Evolutionary conservation across 768 basidiomycete species (phyloP).

Genomic region (Trametes coccinea): DNA sequence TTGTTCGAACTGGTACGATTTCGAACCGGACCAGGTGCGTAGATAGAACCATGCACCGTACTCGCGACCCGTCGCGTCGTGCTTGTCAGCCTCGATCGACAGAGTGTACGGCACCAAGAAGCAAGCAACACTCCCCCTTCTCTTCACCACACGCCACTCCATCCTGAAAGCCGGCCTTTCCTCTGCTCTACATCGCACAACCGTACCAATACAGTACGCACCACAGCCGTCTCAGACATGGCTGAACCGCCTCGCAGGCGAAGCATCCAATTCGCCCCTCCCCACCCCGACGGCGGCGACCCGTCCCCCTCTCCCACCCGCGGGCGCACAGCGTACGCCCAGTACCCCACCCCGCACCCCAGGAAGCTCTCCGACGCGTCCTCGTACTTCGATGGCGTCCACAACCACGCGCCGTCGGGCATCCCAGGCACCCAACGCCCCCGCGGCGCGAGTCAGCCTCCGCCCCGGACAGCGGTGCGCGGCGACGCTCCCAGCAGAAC

Average conservation of each 20-base stretch:
- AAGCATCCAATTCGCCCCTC: slow-evolving; percentile 8
- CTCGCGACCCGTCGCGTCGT: no score
- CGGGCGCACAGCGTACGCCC: slow-evolving; percentile 3
- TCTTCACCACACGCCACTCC: background rate
- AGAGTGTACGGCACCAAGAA: no score
- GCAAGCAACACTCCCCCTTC: background rate
- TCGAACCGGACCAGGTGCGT: no score
- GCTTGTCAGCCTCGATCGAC: background rate
- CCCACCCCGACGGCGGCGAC: background rate
- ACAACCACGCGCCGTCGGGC: background rate
- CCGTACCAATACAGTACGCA: no score
- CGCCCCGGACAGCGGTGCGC: background rate
- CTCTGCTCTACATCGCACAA: background rate
- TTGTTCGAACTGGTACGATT: no score
- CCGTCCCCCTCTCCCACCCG: background rate
- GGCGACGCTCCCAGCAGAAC: background rate
- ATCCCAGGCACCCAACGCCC: background rate
- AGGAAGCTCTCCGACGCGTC: slow-evolving; percentile 8
- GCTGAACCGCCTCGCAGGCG: slow-evolving; percentile 9
- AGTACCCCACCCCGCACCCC: slow-evolving; percentile 19
- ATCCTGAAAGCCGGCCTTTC: slow-evolving; percentile 7
- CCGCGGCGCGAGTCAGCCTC: background rate
- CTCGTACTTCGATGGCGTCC: slow-evolving; percentile 14
- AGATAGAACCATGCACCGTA: no score
- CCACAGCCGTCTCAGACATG: background rate